Conservation (phyloP, 768 basidiomycete genomes). For the Infundibulicybe gibba region DNA sequence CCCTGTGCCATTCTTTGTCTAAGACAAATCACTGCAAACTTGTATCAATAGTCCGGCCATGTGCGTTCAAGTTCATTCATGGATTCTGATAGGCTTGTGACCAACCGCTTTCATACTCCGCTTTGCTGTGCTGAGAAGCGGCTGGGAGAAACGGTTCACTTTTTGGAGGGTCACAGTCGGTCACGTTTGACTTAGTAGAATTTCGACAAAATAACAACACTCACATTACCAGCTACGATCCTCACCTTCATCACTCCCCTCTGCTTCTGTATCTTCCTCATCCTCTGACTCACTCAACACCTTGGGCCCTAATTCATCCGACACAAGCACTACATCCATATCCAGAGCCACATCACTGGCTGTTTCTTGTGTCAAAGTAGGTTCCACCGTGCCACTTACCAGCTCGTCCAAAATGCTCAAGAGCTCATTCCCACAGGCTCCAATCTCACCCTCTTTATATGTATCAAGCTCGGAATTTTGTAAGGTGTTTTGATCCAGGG, state of each 20-base stretch:
- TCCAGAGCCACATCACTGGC: constrained; percentile 6
- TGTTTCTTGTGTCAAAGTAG: constrained; percentile 4
- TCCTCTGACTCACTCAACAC: neutral
- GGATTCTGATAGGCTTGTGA: no score
- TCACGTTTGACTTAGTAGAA: neutral
- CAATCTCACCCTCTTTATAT: no score
- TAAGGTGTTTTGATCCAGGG: constrained; percentile 13
- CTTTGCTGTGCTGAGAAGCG: no score
- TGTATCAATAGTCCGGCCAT: no score
- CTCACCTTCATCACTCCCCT: neutral
- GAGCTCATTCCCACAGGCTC: constrained; percentile 10
- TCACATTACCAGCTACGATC: neutral
- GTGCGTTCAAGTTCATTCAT: no score
- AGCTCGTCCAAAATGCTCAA: constrained; percentile 11
- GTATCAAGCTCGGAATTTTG: no score
- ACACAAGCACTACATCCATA: constrained; percentile 1
- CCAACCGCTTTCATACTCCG: no score
- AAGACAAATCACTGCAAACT: no score
- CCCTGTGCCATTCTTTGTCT: no score
- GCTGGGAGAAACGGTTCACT: no score
- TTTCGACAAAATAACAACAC: neutral
- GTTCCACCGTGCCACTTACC: constrained; percentile 5
- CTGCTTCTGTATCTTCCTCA: no score
- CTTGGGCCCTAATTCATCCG: neutral
- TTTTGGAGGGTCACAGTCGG: neutral